phyloP scores from a whole-genome alignment of 2,329 filamentous ascomycete genomes.

The Fusarium brachygibbosum region DNA sequence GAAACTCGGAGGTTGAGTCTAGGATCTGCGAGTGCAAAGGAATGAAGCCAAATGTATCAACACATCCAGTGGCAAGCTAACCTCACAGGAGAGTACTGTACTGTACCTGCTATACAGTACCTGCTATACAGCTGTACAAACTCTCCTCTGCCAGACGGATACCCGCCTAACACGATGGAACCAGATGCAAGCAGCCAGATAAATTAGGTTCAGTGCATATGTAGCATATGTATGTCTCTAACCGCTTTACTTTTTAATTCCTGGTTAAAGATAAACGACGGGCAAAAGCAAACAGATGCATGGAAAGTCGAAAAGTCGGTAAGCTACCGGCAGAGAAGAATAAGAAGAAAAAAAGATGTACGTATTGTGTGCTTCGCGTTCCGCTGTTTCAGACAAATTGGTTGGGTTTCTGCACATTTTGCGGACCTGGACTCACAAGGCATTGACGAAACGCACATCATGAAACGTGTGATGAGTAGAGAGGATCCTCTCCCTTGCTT shows the following conservation, averaged over 20 bases:
- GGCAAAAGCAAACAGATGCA: slow-evolving; percentile 18
- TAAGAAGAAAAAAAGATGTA: not conserved
- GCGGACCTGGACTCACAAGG: slow-evolving; percentile 19
- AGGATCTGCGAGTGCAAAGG: slow-evolving; percentile 9
- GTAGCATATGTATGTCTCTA: slow-evolving; percentile 29
- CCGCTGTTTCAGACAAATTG: slow-evolving; percentile 48
- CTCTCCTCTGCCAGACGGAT: slow-evolving; percentile 5
- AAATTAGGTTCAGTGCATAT: slow-evolving; percentile 36
- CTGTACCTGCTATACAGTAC: not conserved
- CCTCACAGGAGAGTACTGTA: not conserved
- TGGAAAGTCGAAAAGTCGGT: slow-evolving; percentile 27
- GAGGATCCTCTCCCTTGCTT: slow-evolving; percentile 29
- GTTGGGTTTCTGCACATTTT: slow-evolving; percentile 13
- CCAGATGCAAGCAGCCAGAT: slow-evolving; percentile 34
- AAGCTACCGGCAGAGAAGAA: slow-evolving; percentile 3
- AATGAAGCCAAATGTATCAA: slow-evolving; percentile 29
- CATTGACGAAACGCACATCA: slow-evolving; percentile 45
- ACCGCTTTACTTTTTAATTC: not conserved
- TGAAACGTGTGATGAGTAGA: slow-evolving; percentile 39
- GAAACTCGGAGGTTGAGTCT: slow-evolving; percentile 10
- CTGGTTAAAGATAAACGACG: slow-evolving; percentile 1
- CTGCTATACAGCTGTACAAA: slow-evolving; percentile 11
- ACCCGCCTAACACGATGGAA: slow-evolving; percentile 30
- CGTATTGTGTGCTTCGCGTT: slow-evolving; percentile 25
- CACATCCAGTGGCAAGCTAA: slow-evolving; percentile 23